Evolutionary conservation across 176 grass and related monocot species (phyloP), one percentile per base, ranked within the genome.

Genomic region (Oryza brachyantha): DNA sequence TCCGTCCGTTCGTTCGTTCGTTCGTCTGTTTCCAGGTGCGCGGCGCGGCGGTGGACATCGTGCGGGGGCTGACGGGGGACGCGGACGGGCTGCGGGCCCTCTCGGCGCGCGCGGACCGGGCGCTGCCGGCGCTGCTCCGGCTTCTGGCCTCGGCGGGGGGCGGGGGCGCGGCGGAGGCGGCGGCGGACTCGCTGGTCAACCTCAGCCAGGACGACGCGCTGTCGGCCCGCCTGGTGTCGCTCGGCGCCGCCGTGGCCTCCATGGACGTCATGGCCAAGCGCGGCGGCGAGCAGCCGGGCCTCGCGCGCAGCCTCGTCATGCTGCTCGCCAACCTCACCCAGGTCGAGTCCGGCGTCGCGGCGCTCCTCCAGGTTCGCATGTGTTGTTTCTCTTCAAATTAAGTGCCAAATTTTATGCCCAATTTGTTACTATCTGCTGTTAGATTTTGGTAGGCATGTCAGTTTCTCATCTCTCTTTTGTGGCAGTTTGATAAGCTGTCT

Each of bases 301-400:
- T 98, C 50, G 78, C 85, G 0, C 90, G 74, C 70, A 86, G 86
- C 46, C 92, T 99, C 17, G 85, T 93, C 79, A 99, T 99, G 90
- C 85, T 95, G 55, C 96, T 95, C 8, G 90, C 91, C 19, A 98
- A 94, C 80, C 87, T 98, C 70, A 98, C 95, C 14, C 95, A 94
- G 69, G 73, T 92, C 12, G 95, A 92, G 21, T 76, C 85, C 11
- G 95, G 92, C 70, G 79, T 88, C 52, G 77, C 48, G 1, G 85
- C 95, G 10, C 80, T 94, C 29, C 83, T 94, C 45, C 89, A 98
- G 87, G 92, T 98, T 8, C 21, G 22, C 24, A 10, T 1, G 37
- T 1, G 32, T 3, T 4, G n/a, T 46, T 16, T 71, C 31, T 28
- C 45, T 29, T 4, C 43, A 6, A 42, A 40, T 42, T 34, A 29